These are phyloP conservation scores for Cinchona pubescens DNA, from an alignment of 257 asterid genomes.

Conservation along the genomic window DNA sequence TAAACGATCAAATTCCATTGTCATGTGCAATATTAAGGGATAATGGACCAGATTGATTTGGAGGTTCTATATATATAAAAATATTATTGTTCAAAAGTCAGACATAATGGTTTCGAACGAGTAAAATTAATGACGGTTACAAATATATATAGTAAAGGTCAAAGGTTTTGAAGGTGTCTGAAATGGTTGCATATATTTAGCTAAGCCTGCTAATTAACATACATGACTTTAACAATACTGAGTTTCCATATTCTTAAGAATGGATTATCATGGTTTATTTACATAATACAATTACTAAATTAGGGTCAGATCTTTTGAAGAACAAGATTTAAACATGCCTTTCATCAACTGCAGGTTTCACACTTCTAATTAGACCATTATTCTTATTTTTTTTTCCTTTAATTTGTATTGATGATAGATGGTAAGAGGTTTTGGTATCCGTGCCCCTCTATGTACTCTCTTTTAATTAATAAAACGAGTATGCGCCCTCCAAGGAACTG, in stretches of 20 bases:
- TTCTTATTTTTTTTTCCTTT: neutral
- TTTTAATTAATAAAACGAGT: too few species aligned
- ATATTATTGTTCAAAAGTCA: conserved; percentile 16
- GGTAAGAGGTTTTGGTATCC: too few species aligned
- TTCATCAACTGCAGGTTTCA: neutral
- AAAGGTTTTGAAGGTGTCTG: conserved; percentile 17
- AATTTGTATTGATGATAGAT: too few species aligned
- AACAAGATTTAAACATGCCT: neutral
- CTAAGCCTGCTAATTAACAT: neutral
- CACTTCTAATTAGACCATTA: neutral
- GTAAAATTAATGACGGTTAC: neutral
- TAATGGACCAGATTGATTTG: neutral
- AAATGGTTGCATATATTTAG: neutral
- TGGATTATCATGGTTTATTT: neutral
- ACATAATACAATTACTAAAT: neutral
- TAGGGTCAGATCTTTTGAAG: neutral
- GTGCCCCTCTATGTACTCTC: too few species aligned
- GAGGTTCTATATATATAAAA: neutral
- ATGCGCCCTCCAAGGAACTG: too few species aligned
- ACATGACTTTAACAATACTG: neutral
- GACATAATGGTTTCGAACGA: neutral
- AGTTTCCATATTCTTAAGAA: neutral
- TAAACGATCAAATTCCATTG: neutral
- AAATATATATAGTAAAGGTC: conserved; percentile 3
- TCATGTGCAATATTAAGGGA: neutral